Base-by-base conservation (phyloP, 306 rosid genomes). In the Phaseolus lunatus region DNA sequence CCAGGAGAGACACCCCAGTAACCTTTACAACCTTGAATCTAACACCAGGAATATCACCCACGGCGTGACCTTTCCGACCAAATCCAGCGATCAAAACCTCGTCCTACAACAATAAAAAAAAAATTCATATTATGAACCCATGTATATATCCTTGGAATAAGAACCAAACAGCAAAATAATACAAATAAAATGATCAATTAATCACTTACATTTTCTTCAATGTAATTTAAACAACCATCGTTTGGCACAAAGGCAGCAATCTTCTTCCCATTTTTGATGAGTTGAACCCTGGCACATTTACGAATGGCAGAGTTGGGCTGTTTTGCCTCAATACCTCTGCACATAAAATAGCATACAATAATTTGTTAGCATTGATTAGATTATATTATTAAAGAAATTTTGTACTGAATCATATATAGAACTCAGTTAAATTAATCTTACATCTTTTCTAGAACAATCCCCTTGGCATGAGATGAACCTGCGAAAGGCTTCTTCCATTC, bases 401-500 rank as follows among this genome's bases (percentile, higher is more conserved):
- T 2, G 15, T 0, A 14, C 16, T n/a, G 22, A 16, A 5, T 0
- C 5, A 23, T 35, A 6, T 13, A 27, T 0, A 15, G 3, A 18
- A 0, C 18, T n/a, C 0, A 4, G 24, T 15, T 1, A 44, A 73
- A 37, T 1, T 2, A 58, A 35, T 13, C 90, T 87, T 80, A 90
- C 94, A 90, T 91, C 88, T 91, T 91, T 64, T 91, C 96, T 33
- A 91, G 93, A 44, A 91, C 96, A 70, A 91, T 91, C 4, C 96
- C 96, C 72, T 91, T 91, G 0, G 96, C 96, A 24, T 91, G 96
- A 41, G 94, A 91, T 44, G 96, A 91, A n/a, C 96, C 96, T 9
- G 96, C 92, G 67, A 91, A 91, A 45, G 96, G 96, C 72, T 91
- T 91, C 84, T 91, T 91, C 96, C 96, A 91, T 61, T 90, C 96